Evolutionary conservation across 139 green algal species (phyloP), one percentile per base, ranked within the genome.

Genomic region (Chlamydomonas incerta): DNA sequence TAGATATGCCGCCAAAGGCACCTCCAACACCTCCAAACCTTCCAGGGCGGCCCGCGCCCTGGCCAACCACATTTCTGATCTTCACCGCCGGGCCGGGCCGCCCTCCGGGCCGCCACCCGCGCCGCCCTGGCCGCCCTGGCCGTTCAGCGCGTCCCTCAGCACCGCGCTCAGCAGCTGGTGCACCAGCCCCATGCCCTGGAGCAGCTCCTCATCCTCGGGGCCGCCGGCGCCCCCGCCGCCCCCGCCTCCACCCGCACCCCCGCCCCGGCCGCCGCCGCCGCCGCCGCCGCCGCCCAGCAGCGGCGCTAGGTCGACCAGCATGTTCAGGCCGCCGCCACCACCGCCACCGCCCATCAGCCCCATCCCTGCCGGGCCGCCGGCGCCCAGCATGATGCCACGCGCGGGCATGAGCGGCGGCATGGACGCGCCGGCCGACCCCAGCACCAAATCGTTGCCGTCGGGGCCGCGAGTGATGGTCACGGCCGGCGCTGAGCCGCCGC

Each of bases 331-430:
- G 62, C 72, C 37, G 20, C n/a, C 26, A 18, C 24, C 34, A 6
- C 0, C 3, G 23, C 70, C 72, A 47, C 72, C 47, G 29, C 60
- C 47, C 72, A 47, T 17, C 46, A 34, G 10, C 68, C 23, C 72
- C 73, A 52, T 8, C 35, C 75, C 75, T 9, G 28, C 60, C 60
- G 28, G 60, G 15, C 46, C 72, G 29, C 72, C 72, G 72, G 28
- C 55, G 47, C 63, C 77, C 77, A 74, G 14, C 63, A 83, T 75
- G 29, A 68, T 23, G 2, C 65, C 66, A 21, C 47, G 79, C 28
- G 77, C 65, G 13, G 79, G 79, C 65, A 85, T 76, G 20, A 85
- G 79, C 47, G 79, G 79, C 47, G 79, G 79, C 79, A 85, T 85
- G 34, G 31, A 29, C 24, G 79, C 66, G n/a, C 79, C 79, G 29